Conservation (phyloP, 2,329 filamentous ascomycete species). For the Stachybotrys echinatus region DNA sequence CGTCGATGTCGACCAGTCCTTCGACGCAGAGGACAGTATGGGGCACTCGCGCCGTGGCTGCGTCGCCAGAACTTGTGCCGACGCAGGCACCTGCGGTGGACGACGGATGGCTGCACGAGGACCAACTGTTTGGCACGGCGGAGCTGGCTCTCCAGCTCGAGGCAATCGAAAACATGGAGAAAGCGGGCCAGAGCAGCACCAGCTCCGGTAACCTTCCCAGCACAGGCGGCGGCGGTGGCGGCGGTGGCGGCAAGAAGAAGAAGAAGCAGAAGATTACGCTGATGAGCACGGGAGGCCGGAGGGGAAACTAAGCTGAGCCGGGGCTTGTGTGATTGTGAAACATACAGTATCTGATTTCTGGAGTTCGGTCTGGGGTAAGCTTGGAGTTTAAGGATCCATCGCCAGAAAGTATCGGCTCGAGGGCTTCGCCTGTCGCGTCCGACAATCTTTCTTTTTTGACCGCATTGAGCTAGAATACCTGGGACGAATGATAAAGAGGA, state of each 20-base stretch:
- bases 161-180: constrained; percentile 39
- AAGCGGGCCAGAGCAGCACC: constrained; percentile 7
- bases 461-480: no score
- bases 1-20: constrained; percentile 77
- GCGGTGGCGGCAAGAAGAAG: constrained; percentile 50
- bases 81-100: constrained; percentile 33
- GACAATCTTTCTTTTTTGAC: no score
- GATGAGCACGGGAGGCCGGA: constrained; percentile 61
- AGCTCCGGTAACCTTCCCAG: constrained; percentile 3
- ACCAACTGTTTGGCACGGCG: constrained; percentile 61
- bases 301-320: constrained; percentile 32
- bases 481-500: no score
- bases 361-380: no score
- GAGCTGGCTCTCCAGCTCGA: constrained; percentile 58
- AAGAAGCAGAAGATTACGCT: constrained; percentile 69
- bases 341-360: not conserved
- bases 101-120: constrained; percentile 83
- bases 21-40: constrained; percentile 76
- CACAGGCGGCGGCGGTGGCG: constrained; percentile 11
- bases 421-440: no score
- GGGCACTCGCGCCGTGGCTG: constrained; percentile 72
- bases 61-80: constrained; percentile 49
- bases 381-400: no score
- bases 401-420: no score
- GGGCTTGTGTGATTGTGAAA: no score